Evolutionary conservation across 495 filamentous ascomycete genomes (phyloP), one percentile per base, ranked within the genome.

Genomic region (Massariosphaeria phaeospora): DNA sequence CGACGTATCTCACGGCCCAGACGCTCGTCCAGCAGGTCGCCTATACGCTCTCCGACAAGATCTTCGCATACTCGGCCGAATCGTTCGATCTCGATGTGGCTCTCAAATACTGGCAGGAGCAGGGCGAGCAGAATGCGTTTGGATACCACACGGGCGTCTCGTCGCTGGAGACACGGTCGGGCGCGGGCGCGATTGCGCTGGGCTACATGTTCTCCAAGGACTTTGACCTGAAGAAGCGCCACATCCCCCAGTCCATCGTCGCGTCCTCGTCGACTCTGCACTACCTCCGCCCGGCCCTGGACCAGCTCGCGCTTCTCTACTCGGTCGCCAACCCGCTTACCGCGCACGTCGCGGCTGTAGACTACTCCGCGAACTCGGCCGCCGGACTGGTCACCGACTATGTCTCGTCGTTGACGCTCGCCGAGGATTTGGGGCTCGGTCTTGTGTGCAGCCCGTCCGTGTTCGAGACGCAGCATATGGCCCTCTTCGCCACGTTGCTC

Each of bases 191-290:
- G 64, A 86, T 97, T 68, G 89, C 94, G 27, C 78, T 98, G 41
- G 93, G 93, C 55, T 98, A 98, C 71, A 85, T 97, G 64, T 98
- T 97, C 75, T 95, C 89, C 29, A 86, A 86, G 66, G 93, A 98
- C 69, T 95, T 91, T 60, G 89, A 95, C 66, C 68, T 93, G 55
- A 83, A 80, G 78, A 96, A 94, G 77, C 83, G 89, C 59, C 82
- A 93, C 69, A 78, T 96, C 29, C 91, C 93, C 3, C 93, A 97
- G 75, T 82, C 86, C 2, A 81, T 98, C 52, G 71, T 97, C 48
- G 91, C 90, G 11, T 86, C 89, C 0, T 88, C 89, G 0, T 80
- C 88, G 24, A 88, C 84, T 46, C 75, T 98, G 27, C 79, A 82
- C 23, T 83, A 86, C 56, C 82, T 98, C 64, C 88, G 88, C 20